A percentile compares a stretch with the other conserved stretches of the same genome.
phyloP scores from a whole-genome alignment of 352 stramenopile species.

The Phytophthora fragariaefolia region DNA sequence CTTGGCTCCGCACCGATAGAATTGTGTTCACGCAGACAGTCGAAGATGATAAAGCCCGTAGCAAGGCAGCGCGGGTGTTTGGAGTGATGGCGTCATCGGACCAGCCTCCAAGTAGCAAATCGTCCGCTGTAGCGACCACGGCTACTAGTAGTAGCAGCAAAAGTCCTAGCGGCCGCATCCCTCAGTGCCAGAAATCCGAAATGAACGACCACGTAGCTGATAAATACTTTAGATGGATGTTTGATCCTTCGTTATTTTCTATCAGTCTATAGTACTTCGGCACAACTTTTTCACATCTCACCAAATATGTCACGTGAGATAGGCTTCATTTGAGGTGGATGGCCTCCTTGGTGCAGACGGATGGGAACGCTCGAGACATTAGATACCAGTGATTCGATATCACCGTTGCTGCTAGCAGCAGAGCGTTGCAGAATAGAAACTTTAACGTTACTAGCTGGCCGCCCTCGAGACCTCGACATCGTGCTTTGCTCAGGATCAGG shows the following conservation, averaged over 20 bases:
- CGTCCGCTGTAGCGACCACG: neutral
- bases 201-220: neutral
- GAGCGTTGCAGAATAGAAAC: slow-evolving; percentile 47
- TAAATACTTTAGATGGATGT: slow-evolving; percentile 10
- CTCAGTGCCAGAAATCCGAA: slow-evolving; percentile 2
- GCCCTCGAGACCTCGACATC: slow-evolving; percentile 1
- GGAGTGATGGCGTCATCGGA: slow-evolving; percentile 6
- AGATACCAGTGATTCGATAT: slow-evolving; percentile 58
- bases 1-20: slow-evolving; percentile 17
- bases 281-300: slow-evolving; percentile 30
- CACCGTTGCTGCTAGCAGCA: slow-evolving; percentile 25
- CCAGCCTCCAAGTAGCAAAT: slow-evolving; percentile 22
- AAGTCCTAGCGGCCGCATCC: slow-evolving; percentile 2
- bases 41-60: slow-evolving; percentile 18
- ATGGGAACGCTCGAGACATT: slow-evolving; percentile 29
- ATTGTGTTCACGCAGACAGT: slow-evolving; percentile 25
- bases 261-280: slow-evolving; percentile 24
- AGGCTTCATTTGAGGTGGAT: slow-evolving; percentile 33
- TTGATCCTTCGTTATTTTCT: slow-evolving; percentile 14
- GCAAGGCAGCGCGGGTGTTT: slow-evolving; percentile 22
- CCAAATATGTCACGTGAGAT: slow-evolving; percentile 55
- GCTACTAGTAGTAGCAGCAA: slow-evolving; percentile 7
- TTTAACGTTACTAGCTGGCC: slow-evolving; percentile 22
- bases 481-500: slow-evolving; percentile 46
- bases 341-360: slow-evolving; percentile 10